phyloP scores from a whole-genome alignment of 148 eudicot genomes.

The Dysphania ambrosioides region DNA sequence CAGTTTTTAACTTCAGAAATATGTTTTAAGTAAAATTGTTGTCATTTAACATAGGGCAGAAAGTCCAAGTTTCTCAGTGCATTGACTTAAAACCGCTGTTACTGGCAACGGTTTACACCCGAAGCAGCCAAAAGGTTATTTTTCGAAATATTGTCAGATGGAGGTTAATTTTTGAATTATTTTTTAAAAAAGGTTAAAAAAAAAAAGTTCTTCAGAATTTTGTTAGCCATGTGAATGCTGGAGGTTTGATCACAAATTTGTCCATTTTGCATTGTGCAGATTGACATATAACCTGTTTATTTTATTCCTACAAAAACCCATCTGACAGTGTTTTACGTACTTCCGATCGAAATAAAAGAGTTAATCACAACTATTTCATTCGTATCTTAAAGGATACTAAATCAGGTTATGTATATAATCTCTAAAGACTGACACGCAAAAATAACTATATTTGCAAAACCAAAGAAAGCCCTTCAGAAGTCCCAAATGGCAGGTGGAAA shows the following conservation, averaged over 20 bases:
- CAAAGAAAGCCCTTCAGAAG: constrained; percentile 30
- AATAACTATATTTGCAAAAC: background rate
- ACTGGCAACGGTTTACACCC: too few relatives aligned
- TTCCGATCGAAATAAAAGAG: background rate
- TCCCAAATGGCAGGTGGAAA: constrained; percentile 53
- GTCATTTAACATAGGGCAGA: too few relatives aligned
- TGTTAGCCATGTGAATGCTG: background rate
- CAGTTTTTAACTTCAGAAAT: too few relatives aligned
- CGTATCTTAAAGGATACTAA: background rate
- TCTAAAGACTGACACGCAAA: background rate
- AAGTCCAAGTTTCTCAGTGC: too few relatives aligned
- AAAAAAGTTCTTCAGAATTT: background rate
- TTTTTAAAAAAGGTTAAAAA: too few relatives aligned
- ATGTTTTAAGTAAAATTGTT: too few relatives aligned
- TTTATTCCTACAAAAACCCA: background rate
- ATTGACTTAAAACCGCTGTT: too few relatives aligned
- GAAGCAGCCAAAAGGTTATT: too few relatives aligned
- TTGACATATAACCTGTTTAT: too few relatives aligned
- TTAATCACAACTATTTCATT: background rate
- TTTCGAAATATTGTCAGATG: too few relatives aligned
- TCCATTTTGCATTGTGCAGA: background rate
- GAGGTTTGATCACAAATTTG: background rate
- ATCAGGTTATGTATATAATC: background rate
- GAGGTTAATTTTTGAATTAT: too few relatives aligned
- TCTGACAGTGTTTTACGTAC: background rate